A percentile compares a stretch with the other conserved stretches of the same genome.
These are phyloP conservation scores for Leptographium galeiforme DNA, from an alignment of 2,329 filamentous ascomycete genomes.

Conservation along the genomic window DNA sequence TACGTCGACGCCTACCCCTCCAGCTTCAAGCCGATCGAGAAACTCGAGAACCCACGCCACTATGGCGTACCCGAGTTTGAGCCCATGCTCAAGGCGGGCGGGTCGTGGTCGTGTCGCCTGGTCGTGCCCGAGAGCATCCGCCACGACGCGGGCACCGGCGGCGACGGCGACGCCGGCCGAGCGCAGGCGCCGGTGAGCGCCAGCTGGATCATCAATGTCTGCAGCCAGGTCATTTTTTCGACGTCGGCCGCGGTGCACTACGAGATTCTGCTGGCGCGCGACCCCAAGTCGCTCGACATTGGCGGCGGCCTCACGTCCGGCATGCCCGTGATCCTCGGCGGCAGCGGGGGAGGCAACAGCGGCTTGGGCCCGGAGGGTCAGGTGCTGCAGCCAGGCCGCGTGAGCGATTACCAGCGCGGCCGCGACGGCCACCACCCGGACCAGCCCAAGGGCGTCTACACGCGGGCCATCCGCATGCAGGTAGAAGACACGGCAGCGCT, in stretches of 20 bases:
- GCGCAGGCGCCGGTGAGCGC: conserved; percentile 36
- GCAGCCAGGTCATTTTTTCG: conserved; percentile 91
- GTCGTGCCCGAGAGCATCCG: conserved; percentile 67
- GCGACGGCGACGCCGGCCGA: conserved; percentile 9
- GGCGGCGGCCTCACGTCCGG: conserved; percentile 22
- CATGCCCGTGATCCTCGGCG: conserved; percentile 30
- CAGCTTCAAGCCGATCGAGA: conserved; percentile 69
- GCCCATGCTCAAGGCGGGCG: conserved; percentile 90
- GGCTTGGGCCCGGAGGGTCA: conserved; percentile 13
- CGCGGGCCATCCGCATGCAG: conserved; percentile 60
- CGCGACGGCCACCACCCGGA: conserved; percentile 44
- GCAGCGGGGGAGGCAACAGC: conserved; percentile 9
- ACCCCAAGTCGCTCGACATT: conserved; percentile 67
- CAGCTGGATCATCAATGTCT: conserved; percentile 82
- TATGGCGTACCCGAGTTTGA: conserved; percentile 84
- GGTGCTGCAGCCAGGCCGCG: conserved; percentile 49
- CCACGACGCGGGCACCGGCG: conserved; percentile 46
- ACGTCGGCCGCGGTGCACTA: conserved; percentile 76
- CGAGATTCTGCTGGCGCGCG: conserved; percentile 73
- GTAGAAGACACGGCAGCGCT: conserved; percentile 80
- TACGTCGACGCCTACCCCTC: conserved; percentile 77
- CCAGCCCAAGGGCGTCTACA: conserved; percentile 68
- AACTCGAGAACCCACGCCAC: conserved; percentile 53
- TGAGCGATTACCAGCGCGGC: conserved; percentile 64
- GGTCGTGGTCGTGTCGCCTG: conserved; percentile 69